phyloP scores from a whole-genome alignment of 176 grass and related monocot genomes.

The Poa pratensis region DNA sequence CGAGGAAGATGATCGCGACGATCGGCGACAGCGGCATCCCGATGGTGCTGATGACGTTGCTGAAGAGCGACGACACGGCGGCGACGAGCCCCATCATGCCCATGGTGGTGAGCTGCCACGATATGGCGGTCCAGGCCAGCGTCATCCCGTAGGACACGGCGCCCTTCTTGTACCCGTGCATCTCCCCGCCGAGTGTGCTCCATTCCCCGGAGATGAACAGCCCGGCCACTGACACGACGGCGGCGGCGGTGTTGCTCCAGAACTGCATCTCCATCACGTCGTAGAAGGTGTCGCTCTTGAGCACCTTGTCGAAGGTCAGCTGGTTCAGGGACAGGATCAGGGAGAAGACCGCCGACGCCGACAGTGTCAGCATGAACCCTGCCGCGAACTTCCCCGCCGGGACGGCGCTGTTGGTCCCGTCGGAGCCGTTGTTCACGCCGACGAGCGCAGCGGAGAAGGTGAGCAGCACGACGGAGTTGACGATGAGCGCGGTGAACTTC shows the following conservation, averaged over 20 bases:
- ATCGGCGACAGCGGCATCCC: constrained; percentile 63
- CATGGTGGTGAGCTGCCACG: constrained; percentile 67
- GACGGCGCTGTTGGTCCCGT: constrained; percentile 28
- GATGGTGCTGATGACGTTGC: constrained; percentile 77
- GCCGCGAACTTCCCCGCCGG: constrained; percentile 46
- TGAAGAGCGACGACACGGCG: constrained; percentile 78
- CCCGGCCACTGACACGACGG: constrained; percentile 50
- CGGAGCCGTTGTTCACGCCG: constrained; percentile 39
- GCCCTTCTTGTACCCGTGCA: constrained; percentile 57
- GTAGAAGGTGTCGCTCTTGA: constrained; percentile 45
- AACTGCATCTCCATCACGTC: constrained; percentile 64
- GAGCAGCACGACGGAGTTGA: constrained; percentile 75
- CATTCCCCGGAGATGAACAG: constrained; percentile 69
- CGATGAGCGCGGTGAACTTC: constrained; percentile 54
- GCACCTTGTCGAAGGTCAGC: constrained; percentile 67
- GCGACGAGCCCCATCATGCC: constrained; percentile 73
- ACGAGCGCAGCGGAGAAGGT: constrained; percentile 71
- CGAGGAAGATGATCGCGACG: constrained; percentile 75
- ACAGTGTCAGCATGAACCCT: constrained; percentile 55
- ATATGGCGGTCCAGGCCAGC: constrained; percentile 58
- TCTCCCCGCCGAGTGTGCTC: constrained; percentile 49
- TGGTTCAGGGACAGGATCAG: constrained; percentile 75
- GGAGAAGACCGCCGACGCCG: constrained; percentile 60
- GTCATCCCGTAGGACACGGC: constrained; percentile 71
- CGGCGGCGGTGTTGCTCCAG: constrained; percentile 54